Percentiles rank a stretch among this genome's conserved stretches.
phyloP scores from a whole-genome alignment of 2,329 filamentous ascomycete species.

The Lasiodiplodia sp. region DNA sequence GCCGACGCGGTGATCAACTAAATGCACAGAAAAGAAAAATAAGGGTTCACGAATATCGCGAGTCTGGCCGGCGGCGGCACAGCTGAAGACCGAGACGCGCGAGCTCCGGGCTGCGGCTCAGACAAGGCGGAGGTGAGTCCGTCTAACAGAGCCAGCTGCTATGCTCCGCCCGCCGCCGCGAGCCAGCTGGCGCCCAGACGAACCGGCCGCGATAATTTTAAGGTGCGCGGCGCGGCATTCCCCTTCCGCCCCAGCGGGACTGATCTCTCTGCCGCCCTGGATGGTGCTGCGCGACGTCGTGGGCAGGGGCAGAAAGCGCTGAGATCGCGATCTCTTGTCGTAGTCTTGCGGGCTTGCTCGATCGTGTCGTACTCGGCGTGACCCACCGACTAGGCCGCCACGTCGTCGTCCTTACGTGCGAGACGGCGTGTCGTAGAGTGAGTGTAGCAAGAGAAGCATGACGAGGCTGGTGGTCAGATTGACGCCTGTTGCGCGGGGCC shows the following conservation, averaged over 20 bases:
- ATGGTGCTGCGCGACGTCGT: constrained; percentile 5
- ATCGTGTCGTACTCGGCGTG: neutral
- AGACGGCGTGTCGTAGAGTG: constrained; percentile 3
- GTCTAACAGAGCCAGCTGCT: neutral
- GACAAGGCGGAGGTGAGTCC: neutral
- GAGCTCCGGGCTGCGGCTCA: neutral
- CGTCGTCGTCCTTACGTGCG: constrained; percentile 16
- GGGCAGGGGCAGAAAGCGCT: neutral
- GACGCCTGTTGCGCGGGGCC: neutral
- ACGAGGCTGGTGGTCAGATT: neutral
- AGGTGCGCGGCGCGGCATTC: neutral
- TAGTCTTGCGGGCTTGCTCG: neutral
- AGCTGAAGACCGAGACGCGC: neutral
- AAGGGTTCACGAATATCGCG: constrained; percentile 1
- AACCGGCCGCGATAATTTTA: neutral
- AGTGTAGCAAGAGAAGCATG: constrained; percentile 20
- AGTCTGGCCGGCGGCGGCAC: neutral
- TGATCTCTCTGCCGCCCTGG: constrained; percentile 3
- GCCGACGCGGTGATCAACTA: constrained; percentile 12
- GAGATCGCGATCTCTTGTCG: constrained; percentile 16
- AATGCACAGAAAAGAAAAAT: neutral
- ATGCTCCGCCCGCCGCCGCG: neutral
- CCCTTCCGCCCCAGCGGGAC: neutral
- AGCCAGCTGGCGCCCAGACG: neutral
- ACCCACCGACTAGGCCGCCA: constrained; percentile 14